Conservation (phyloP, 23 red algal genomes). For the Gracilaria caudata region DNA sequence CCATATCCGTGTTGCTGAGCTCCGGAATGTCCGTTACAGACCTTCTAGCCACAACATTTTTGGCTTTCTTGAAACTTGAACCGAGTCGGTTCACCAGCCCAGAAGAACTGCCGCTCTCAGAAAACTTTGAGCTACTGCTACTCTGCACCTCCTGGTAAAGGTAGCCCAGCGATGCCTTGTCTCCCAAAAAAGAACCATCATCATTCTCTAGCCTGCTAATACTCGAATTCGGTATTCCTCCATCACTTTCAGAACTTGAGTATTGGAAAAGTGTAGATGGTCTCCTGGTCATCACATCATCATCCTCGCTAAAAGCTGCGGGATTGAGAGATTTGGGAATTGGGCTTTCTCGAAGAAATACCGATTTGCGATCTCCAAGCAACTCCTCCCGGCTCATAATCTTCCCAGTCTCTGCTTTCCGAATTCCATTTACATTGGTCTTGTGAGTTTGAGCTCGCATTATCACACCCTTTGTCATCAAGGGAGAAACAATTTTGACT, state of each 20-base stretch:
- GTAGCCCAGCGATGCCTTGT: slow-evolving; percentile 6
- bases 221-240: background rate
- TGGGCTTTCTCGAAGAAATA: slow-evolving; percentile 38
- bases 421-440: slow-evolving; percentile 42
- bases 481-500: slow-evolving; percentile 17
- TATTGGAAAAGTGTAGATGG: slow-evolving; percentile 12
- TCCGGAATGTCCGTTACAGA: slow-evolving; percentile 27
- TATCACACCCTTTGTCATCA: slow-evolving; percentile 41
- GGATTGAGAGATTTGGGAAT: slow-evolving; percentile 56
- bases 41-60: slow-evolving; percentile 11
- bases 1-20: slow-evolving; percentile 23
- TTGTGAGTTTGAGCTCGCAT: slow-evolving; percentile 47
- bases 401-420: slow-evolving; percentile 47
- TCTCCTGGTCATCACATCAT: slow-evolving; percentile 35
- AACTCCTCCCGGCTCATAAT: slow-evolving; percentile 65
- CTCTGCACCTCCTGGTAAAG: slow-evolving; percentile 34
- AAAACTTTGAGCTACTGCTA: slow-evolving; percentile 40
- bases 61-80: slow-evolving; percentile 32
- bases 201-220: background rate
- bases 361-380: background rate
- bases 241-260: slow-evolving; percentile 19
- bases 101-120: slow-evolving; percentile 34
- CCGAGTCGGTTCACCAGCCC: slow-evolving; percentile 37
- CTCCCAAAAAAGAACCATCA: slow-evolving; percentile 6
- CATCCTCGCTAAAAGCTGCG: slow-evolving; percentile 32